Conservation (phyloP, 164 flowering plant genomes). For the Echeveria elegans region DNA sequence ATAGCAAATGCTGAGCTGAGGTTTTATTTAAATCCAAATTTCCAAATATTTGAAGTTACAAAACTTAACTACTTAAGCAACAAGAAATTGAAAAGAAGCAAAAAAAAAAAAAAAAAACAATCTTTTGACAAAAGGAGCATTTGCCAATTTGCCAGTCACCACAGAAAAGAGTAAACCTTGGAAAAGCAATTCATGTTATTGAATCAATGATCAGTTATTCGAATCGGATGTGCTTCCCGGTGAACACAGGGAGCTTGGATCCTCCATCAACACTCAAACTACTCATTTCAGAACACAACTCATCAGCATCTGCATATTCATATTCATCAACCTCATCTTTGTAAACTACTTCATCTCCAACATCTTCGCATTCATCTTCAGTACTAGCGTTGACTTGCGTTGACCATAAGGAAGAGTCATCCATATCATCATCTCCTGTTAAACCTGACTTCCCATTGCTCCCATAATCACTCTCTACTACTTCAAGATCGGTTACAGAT, state of each 20-base stretch:
- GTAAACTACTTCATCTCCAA: conserved; percentile 1
- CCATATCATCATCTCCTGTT: background rate
- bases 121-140: no score
- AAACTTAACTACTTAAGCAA: no score
- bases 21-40: no score
- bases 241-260: background rate
- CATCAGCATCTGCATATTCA: background rate
- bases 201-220: background rate
- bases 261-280: background rate
- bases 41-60: no score
- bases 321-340: background rate
- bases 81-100: no score
- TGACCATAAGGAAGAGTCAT: conserved; percentile 6
- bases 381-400: conserved; percentile 5
- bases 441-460: background rate
- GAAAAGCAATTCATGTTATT: no score
- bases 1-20: no score
- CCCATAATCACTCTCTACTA: background rate
- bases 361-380: conserved; percentile 4
- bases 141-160: no score
- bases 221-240: conserved; percentile 7
- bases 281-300: conserved; percentile 3
- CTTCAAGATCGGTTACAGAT: background rate
- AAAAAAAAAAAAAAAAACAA: no score
- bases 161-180: no score